Evolutionary conservation across 140 eudicot genomes (phyloP).

Genomic region (Erigeron philadelphicus): DNA sequence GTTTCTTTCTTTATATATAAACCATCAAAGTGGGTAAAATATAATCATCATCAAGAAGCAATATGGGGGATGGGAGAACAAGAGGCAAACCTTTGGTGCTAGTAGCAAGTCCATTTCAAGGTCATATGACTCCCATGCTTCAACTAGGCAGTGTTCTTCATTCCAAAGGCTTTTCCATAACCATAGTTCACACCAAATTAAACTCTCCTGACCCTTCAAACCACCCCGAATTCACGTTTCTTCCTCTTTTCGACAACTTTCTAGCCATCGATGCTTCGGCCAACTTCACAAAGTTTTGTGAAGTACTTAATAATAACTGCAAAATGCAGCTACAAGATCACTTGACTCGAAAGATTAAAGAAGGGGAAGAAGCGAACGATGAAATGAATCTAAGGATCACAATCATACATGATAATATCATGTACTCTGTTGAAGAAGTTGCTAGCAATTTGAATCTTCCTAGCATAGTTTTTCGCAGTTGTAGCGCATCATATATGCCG

Average conservation of each 20-base stretch:
- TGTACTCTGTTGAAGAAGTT: constrained; percentile 36
- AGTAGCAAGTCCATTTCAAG: constrained; percentile 46
- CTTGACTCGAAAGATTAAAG: constrained; percentile 21
- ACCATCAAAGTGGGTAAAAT: background rate
- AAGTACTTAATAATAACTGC: constrained; percentile 30
- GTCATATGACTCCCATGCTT: constrained; percentile 57
- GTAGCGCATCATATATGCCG: constrained; percentile 30
- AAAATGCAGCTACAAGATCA: constrained; percentile 26
- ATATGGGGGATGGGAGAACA: constrained; percentile 28
- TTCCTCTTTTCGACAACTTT: constrained; percentile 27
- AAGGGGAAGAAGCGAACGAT: background rate
- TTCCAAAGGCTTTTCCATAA: constrained; percentile 47
- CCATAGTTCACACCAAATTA: constrained; percentile 41
- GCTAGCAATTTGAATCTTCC: constrained; percentile 34
- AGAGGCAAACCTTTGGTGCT: constrained; percentile 35
- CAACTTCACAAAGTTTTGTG: constrained; percentile 17
- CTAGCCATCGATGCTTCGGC: constrained; percentile 27
- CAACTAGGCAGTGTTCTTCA: constrained; percentile 41
- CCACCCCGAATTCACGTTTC: constrained; percentile 40
- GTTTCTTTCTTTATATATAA: background rate
- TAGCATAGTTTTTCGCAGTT: constrained; percentile 32
- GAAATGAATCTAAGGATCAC: constrained; percentile 4
- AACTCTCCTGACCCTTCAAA: constrained; percentile 40
- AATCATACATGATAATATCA: constrained; percentile 36
- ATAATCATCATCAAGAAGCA: constrained; percentile 11